Evolutionary conservation across 2,329 filamentous ascomycete species (phyloP), one percentile per base, ranked within the genome.

Genomic region (Aspergillus fumigatus): DNA sequence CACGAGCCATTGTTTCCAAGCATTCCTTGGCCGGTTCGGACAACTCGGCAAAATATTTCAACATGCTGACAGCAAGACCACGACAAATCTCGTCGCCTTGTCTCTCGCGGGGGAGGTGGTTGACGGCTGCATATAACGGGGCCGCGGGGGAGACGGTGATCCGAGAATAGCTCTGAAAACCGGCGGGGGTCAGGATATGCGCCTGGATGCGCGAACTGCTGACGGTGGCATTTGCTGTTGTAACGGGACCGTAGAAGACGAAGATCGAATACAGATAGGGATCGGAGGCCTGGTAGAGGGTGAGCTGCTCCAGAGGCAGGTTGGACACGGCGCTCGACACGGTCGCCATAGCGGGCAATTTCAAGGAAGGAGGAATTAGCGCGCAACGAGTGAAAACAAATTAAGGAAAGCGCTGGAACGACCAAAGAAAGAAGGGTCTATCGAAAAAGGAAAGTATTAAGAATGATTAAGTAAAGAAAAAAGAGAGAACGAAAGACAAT

Each of bases 41-140:
- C 52, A 99, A 81, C 75, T 97, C 93, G 59, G 84, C 83, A 71
- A 97, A 97, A 80, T 97, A 99, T 73, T 96, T 97, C 79, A 88
- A 88, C 64, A 99, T 81, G 55, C 90, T 92, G 74, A 97, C 96
- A 50, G 93, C 94, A 55, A 99, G 82, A 19, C 88, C 94, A 48
- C 94, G 87, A 75, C 89, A 95, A 62, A 96, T 82, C 74, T 97
- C 93, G 72, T 97, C 93, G 67, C 93, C 93, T 78, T 97, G 94
- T 74, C 92, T 92, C 71, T 97, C 93, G 70, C 92, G 88, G 45
- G 94, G 92, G 47, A 99, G 83, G 72, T 92, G 86, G 71, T 90
- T 87, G 73, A 99, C 94, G 54, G 92, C 93, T 63, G 86, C 84
- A 75, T 97, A 97, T 68, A 95, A 88, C 52, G 91, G 86, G 49